Conservation (phyloP, 2,329 filamentous ascomycete genomes). For the Trichoderma harzianum region DNA sequence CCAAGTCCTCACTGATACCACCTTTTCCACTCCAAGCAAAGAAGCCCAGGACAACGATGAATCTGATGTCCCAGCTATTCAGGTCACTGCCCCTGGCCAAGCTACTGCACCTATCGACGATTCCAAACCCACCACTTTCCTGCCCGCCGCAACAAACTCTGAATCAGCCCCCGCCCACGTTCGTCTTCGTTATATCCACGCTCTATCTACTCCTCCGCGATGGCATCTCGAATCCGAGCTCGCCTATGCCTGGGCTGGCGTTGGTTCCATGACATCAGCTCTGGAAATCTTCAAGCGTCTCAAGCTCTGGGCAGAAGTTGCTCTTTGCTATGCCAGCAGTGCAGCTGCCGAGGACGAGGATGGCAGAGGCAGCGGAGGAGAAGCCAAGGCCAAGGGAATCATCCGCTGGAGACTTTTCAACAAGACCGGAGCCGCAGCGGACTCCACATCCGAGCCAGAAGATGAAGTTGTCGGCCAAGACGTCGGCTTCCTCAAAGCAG, state of each 20-base stretch:
- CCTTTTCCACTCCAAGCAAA: conserved; percentile 32
- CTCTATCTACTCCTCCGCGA: conserved; percentile 75
- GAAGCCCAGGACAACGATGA: conserved; percentile 27
- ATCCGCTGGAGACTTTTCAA: conserved; percentile 77
- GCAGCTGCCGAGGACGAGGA: conserved; percentile 56
- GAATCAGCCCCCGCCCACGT: conserved; percentile 77
- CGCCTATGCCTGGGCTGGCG: conserved; percentile 83
- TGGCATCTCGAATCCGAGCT: conserved; percentile 96
- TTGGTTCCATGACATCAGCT: conserved; percentile 84
- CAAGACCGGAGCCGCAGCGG: conserved; percentile 42
- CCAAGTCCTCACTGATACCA: conserved; percentile 85
- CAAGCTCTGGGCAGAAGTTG: conserved; percentile 91
- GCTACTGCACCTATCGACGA: conserved; percentile 23
- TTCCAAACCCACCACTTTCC: conserved; percentile 67
- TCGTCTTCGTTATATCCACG: conserved; percentile 78
- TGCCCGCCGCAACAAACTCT: conserved; percentile 69
- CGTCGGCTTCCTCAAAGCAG: conserved; percentile 52
- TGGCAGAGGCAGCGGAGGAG: conserved; percentile 55
- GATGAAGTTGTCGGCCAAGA: conserved; percentile 52
- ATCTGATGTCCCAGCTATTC: conserved; percentile 43
- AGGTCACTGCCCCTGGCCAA: conserved; percentile 40
- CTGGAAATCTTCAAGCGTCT: conserved; percentile 94
- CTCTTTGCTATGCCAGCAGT: conserved; percentile 73
- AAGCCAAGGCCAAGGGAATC: conserved; percentile 76
- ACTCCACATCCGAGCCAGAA: conserved; percentile 39